phyloP scores from a whole-genome alignment of 768 basidiomycete species.

The Fistulinella prunicolor region DNA sequence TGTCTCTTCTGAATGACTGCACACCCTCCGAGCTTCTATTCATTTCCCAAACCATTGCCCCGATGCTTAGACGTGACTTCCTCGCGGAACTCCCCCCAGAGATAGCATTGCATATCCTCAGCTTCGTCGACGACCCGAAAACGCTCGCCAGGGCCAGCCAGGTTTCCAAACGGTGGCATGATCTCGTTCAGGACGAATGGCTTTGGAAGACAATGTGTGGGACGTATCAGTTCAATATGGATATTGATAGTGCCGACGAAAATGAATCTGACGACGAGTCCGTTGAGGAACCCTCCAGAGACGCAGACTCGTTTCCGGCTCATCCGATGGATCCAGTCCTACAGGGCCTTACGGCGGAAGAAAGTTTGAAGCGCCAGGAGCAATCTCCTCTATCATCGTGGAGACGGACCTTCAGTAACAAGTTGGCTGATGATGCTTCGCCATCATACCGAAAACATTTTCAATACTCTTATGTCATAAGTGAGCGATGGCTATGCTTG shows the following conservation, averaged over 20 bases:
- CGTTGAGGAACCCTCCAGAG: conserved; percentile 33
- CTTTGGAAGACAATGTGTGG: conserved; percentile 80
- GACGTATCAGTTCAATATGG: conserved; percentile 45
- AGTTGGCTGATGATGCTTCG: neutral
- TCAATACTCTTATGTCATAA: conserved; percentile 66
- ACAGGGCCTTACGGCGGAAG: conserved; percentile 36
- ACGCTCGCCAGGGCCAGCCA: conserved; percentile 66
- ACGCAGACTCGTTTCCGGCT: conserved; percentile 32
- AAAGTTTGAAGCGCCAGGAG: conserved; percentile 29
- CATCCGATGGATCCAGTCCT: conserved; percentile 41
- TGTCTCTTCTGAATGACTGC: conserved; percentile 50
- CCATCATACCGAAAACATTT: conserved; percentile 67
- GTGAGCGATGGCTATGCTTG: conserved; percentile 44
- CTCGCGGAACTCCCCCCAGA: conserved; percentile 60
- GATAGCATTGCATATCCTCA: conserved; percentile 69
- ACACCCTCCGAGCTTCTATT: conserved; percentile 61
- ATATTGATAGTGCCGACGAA: conserved; percentile 20
- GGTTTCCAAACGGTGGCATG: conserved; percentile 72
- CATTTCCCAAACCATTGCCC: conserved; percentile 61
- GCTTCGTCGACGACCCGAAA: conserved; percentile 71
- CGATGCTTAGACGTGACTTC: conserved; percentile 64
- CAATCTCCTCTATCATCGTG: conserved; percentile 24
- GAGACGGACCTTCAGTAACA: conserved; percentile 15
- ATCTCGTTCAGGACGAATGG: conserved; percentile 67
- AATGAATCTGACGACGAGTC: conserved; percentile 26